Percentiles rank a stretch among this genome's conserved stretches.
phyloP scores from a whole-genome alignment of 768 basidiomycete genomes.

The Pisolithus microcarpus region DNA sequence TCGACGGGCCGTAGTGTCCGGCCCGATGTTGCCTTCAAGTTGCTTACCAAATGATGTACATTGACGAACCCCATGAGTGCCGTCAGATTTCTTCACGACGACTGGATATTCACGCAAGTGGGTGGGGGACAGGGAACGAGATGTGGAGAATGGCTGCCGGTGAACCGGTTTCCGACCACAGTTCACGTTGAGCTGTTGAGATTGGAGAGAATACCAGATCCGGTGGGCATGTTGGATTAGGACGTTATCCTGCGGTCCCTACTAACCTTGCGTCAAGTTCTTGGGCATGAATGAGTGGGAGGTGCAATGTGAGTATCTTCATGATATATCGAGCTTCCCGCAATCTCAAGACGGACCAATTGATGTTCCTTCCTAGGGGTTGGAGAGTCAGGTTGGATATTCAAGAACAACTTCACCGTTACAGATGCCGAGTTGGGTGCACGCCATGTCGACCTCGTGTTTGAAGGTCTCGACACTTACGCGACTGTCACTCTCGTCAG shows the following conservation, averaged over 20 bases:
- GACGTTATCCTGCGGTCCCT: slow-evolving; percentile 2
- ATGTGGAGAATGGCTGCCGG: slow-evolving; percentile 59
- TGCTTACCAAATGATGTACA: too few relatives aligned
- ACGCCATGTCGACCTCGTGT: slow-evolving; percentile 64
- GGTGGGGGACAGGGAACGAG: slow-evolving; percentile 53
- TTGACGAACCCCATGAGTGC: slow-evolving; percentile 10
- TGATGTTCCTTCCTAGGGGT: slow-evolving; percentile 51
- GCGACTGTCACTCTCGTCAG: slow-evolving; percentile 63
- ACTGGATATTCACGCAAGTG: slow-evolving; percentile 66
- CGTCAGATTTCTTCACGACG: slow-evolving; percentile 27
- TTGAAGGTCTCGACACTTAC: slow-evolving; percentile 91
- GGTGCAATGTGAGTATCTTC: slow-evolving; percentile 63
- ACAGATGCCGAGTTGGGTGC: slow-evolving; percentile 39
- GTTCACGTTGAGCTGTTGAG: slow-evolving; percentile 83
- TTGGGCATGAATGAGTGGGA: slow-evolving; percentile 81
- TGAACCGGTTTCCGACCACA: slow-evolving; percentile 69
- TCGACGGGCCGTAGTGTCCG: too few relatives aligned
- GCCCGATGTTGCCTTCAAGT: too few relatives aligned
- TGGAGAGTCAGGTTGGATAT: slow-evolving; percentile 81
- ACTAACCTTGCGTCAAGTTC: slow-evolving; percentile 38
- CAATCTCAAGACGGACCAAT: background rate
- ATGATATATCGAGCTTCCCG: background rate
- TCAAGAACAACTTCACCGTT: slow-evolving; percentile 58
- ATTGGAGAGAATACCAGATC: slow-evolving; percentile 70
- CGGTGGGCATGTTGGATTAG: slow-evolving; percentile 40